phyloP scores from a whole-genome alignment of 768 basidiomycete genomes.

The Cytidiella melzeri region DNA sequence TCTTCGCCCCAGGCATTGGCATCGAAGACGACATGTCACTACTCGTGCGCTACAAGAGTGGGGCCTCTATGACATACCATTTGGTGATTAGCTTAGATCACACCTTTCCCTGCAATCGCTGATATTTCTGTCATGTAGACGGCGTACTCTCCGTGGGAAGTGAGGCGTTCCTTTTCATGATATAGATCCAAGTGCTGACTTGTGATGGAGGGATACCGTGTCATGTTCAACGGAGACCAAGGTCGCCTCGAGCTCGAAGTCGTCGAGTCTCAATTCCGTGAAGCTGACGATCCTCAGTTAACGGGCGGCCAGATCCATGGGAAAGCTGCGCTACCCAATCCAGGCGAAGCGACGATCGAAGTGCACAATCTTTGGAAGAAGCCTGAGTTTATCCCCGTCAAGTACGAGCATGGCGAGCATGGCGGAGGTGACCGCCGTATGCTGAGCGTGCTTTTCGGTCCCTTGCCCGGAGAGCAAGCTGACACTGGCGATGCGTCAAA shows the following conservation, averaged over 20 bases:
- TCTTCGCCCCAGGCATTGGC: slow-evolving; percentile 35
- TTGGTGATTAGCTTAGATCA: slow-evolving; percentile 36
- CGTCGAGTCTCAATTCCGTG: slow-evolving; percentile 37
- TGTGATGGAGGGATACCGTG: slow-evolving; percentile 33
- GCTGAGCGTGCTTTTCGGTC: slow-evolving; percentile 43
- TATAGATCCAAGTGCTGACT: neutral
- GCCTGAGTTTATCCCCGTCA: slow-evolving; percentile 35
- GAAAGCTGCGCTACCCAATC: slow-evolving; percentile 33
- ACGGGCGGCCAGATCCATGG: slow-evolving; percentile 33
- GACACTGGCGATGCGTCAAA: slow-evolving; percentile 40
- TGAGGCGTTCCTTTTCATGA: neutral
- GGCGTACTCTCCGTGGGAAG: slow-evolving; percentile 38
- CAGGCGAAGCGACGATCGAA: slow-evolving; percentile 36
- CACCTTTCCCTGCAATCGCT: too few relatives aligned
- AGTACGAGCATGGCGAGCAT: slow-evolving; percentile 37
- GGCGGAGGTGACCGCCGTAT: slow-evolving; percentile 44
- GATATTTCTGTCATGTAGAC: slow-evolving; percentile 23
- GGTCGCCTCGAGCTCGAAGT: slow-evolving; percentile 47
- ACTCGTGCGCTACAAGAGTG: slow-evolving; percentile 40
- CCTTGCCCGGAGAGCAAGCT: slow-evolving; percentile 33
- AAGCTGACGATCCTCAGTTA: slow-evolving; percentile 24
- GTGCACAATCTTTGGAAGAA: slow-evolving; percentile 40
- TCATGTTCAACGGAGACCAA: slow-evolving; percentile 47
- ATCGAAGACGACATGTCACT: slow-evolving; percentile 51
- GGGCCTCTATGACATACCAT: slow-evolving; percentile 48